Evolutionary conservation across 1,284 basidiomycete species (phyloP).

Genomic region (Ganoderma lingzhi): DNA sequence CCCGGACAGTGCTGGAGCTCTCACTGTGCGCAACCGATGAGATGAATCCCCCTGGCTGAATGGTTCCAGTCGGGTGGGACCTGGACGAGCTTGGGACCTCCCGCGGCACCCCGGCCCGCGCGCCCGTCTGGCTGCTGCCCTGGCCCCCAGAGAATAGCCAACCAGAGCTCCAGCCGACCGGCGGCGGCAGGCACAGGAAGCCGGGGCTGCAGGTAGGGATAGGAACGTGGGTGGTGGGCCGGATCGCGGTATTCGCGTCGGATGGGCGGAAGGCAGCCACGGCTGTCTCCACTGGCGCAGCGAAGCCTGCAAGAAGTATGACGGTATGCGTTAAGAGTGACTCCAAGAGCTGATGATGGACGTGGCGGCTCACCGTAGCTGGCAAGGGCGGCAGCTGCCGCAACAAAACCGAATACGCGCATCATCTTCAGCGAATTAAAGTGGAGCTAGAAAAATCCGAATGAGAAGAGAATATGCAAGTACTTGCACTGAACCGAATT

Average conservation of each 20-base stretch:
- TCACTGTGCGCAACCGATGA: neutral
- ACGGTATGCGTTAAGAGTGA: neutral
- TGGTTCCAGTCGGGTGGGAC: neutral
- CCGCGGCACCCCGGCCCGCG: too few species aligned
- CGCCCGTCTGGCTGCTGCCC: neutral
- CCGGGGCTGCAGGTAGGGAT: too few species aligned
- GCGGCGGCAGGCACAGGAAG: too few species aligned
- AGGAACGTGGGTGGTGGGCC: too few species aligned
- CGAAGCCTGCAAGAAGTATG: neutral
- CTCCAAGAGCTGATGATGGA: neutral
- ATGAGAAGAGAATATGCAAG: neutral
- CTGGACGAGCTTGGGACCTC: neutral
- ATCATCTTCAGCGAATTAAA: neutral
- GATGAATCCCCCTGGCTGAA: neutral
- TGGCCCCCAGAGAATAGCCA: neutral
- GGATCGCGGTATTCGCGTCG: neutral
- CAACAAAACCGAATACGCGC: neutral
- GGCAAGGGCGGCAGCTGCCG: neutral
- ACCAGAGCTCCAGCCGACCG: neutral
- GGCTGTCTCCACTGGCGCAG: neutral
- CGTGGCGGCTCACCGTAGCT: constrained; percentile 1
- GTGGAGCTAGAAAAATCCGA: neutral
- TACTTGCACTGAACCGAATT: neutral
- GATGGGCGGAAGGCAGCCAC: too few species aligned
- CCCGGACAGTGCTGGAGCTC: neutral